These are phyloP conservation scores for Dictyophora rubrovolvata DNA, from an alignment of 768 basidiomycete genomes.

Conservation along the genomic window DNA sequence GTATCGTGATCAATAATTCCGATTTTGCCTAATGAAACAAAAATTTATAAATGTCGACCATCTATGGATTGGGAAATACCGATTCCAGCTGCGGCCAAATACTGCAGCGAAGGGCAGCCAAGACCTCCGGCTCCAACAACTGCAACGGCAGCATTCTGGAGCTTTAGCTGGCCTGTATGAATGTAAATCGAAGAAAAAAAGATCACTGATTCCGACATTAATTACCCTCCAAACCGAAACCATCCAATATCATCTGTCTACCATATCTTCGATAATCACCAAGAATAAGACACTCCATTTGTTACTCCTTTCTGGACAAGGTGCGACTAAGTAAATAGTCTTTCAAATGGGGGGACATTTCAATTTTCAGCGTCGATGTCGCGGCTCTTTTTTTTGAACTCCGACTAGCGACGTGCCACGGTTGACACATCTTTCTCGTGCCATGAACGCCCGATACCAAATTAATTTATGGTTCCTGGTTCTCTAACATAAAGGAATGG, in stretches of 20 bases:
- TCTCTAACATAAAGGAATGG: too few relatives aligned
- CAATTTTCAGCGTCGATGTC: too few relatives aligned
- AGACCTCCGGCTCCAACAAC: slow-evolving; percentile 39
- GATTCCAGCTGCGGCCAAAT: slow-evolving; percentile 35
- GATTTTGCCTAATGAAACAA: slow-evolving; percentile 25
- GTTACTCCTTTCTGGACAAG: too few relatives aligned
- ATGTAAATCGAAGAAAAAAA: background rate
- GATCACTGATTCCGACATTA: slow-evolving; percentile 6
- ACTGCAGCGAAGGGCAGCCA: slow-evolving; percentile 37
- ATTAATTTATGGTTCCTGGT: too few relatives aligned
- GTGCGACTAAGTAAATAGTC: too few relatives aligned
- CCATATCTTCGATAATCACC: slow-evolving; percentile 36
- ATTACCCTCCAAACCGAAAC: slow-evolving; percentile 30
- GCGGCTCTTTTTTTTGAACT: too few relatives aligned
- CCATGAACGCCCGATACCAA: too few relatives aligned
- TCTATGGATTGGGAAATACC: slow-evolving; percentile 17
- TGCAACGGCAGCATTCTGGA: slow-evolving; percentile 28
- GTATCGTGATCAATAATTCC: slow-evolving; percentile 36
- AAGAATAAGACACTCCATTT: slow-evolving; percentile 8
- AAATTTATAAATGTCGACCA: slow-evolving; percentile 8
- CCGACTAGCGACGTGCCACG: too few relatives aligned
- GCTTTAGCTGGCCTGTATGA: slow-evolving; percentile 25
- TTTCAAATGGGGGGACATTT: too few relatives aligned
- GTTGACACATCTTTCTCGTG: too few relatives aligned
- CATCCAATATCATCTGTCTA: slow-evolving; percentile 36